Evolutionary conservation across 2,329 filamentous ascomycete species (phyloP).

Genomic region (Sclerotinia minor): DNA sequence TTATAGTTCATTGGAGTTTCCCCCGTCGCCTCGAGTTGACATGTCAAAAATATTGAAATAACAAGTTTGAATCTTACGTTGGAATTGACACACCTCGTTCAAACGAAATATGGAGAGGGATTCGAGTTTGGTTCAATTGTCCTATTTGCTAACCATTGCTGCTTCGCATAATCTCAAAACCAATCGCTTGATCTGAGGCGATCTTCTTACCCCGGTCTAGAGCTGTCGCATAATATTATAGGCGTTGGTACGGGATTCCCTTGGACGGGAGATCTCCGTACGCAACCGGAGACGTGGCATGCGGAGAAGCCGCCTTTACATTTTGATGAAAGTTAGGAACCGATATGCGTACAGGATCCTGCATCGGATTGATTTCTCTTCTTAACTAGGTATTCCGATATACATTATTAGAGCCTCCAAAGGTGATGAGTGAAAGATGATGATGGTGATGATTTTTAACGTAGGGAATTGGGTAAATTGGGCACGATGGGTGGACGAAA

Average conservation of each 20-base stretch:
- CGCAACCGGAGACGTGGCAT: slow-evolving; percentile 21
- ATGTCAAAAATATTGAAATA: slow-evolving; percentile 12
- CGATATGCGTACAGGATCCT: slow-evolving; percentile 5
- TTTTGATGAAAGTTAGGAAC: slow-evolving; percentile 4
- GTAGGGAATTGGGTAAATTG: background rate
- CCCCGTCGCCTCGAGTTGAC: slow-evolving; percentile 6
- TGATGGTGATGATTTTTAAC: background rate
- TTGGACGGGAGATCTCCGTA: slow-evolving; percentile 20
- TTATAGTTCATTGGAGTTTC: background rate
- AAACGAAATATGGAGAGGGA: background rate
- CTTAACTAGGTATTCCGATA: background rate
- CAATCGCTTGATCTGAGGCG: slow-evolving; percentile 20
- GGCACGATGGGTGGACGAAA: background rate
- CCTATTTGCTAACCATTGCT: slow-evolving; percentile 7
- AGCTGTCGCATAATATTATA: slow-evolving; percentile 11
- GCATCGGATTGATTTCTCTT: slow-evolving; percentile 7
- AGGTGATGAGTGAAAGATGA: slow-evolving; percentile 2
- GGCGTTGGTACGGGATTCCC: slow-evolving; percentile 17
- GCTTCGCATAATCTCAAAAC: background rate
- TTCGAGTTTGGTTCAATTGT: slow-evolving; percentile 1
- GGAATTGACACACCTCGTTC: slow-evolving; percentile 8
- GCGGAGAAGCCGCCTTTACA: slow-evolving; percentile 11
- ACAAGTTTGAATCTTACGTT: background rate
- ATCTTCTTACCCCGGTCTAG: slow-evolving; percentile 14
- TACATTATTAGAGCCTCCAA: background rate